A percentile compares a stretch with the other conserved stretches of the same genome.
phyloP scores from a whole-genome alignment of 2,329 filamentous ascomycete species.

The Penicillium sp. region DNA sequence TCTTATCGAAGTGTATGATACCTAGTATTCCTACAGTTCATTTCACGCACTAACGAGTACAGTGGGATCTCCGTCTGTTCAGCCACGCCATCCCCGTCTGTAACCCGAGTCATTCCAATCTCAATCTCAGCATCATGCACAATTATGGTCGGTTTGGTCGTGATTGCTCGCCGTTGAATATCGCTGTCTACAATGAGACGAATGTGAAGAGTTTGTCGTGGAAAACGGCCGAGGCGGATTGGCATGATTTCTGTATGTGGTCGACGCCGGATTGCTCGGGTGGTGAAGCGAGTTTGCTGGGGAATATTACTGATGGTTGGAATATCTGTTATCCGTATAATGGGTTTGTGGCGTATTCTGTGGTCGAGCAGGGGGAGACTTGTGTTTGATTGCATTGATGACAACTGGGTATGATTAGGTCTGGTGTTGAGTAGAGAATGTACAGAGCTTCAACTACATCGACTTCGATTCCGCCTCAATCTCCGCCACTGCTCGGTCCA shows the following conservation, averaged over 20 bases:
- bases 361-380: slow-evolving; percentile 15
- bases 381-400: neutral
- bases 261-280: slow-evolving; percentile 12
- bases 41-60: neutral
- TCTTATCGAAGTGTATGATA: slow-evolving; percentile 19
- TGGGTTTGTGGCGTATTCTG: slow-evolving; percentile 18
- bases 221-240: slow-evolving; percentile 16
- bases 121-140: slow-evolving; percentile 19
- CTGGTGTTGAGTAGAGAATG: neutral
- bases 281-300: neutral
- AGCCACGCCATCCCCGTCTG: slow-evolving; percentile 28
- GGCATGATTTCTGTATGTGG: slow-evolving; percentile 23
- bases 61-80: slow-evolving; percentile 31
- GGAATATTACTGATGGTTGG: slow-evolving; percentile 20
- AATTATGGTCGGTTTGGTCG: slow-evolving; percentile 9
- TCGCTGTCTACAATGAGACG: slow-evolving; percentile 6
- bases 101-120: slow-evolving; percentile 15
- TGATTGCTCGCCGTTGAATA: slow-evolving; percentile 10
- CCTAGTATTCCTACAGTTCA: too few species aligned
- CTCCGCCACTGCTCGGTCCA: slow-evolving; percentile 22
- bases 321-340: slow-evolving; percentile 23
- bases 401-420: too few species aligned
- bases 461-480: slow-evolving; percentile 1
- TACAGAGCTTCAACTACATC: neutral
- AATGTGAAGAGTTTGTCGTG: slow-evolving; percentile 23